Evolutionary conservation across 768 basidiomycete species (phyloP), one percentile per base, ranked within the genome.

Genomic region (Russula vinacea): DNA sequence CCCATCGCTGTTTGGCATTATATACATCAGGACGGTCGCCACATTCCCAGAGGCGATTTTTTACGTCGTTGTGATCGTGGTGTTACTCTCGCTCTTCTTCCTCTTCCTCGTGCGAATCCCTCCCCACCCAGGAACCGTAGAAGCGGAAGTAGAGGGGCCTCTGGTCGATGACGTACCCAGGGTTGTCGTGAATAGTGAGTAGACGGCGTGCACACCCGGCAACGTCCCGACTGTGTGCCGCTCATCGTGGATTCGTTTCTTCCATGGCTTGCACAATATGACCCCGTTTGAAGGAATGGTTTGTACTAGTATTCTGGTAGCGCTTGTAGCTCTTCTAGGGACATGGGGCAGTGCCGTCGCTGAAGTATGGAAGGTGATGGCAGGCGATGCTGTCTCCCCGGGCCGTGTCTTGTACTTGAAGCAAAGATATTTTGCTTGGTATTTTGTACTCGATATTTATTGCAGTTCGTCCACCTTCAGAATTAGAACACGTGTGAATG

Each of bases 1-100:
- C 0, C 92, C 93, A 0, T 76, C 85, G 3, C 37, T 92, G 42
- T 94, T 88, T 69, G 90, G 92, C 5, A 71, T 86, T 19, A 78
- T 89, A 11, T 94, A 86, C 70, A 79, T 83, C 65, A 80, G 78
- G 58, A 94, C 90, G 0, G 90, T 92, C 17, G 83, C 81, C 10
- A 78, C 76, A 10, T 86, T 85, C 70, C 88, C 93, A 2, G 79
- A 83, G 42, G 81, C 84, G 4, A 84, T 94, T 7, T 89, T 94
- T 74, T 77, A 85, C 62, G 75, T 89, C 29, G 80, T 83, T 9
- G 73, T 78, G 33, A 74, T 69, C 40, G 74, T 74, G 24, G 68
- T 81, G 55, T 54, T 70, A 9, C 32, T 83, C 7, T 78, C 84
- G 8, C 76, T 86, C 60, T 47, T 75, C 40, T 70, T 83, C 14